phyloP scores from a whole-genome alignment of 805 yeast genomes.

The Priceomyces melissophilus region DNA sequence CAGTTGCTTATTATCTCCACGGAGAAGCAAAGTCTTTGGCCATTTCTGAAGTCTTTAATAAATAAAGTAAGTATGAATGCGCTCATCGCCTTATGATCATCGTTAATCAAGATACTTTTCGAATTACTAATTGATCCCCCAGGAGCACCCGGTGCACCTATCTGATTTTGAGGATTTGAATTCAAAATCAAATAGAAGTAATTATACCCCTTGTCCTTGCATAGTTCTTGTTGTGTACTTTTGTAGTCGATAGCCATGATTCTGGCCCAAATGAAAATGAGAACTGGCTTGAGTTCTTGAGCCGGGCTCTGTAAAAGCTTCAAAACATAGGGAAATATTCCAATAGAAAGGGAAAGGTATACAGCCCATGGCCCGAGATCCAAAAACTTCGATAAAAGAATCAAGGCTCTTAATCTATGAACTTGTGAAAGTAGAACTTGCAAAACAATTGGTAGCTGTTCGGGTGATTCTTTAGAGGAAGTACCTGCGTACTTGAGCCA shows the following conservation, averaged over 20 bases:
- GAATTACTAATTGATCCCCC: conserved; percentile 20
- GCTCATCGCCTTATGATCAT: conserved; percentile 93
- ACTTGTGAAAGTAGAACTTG: conserved; percentile 93
- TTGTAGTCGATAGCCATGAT: conserved; percentile 93
- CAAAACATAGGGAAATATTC: conserved; percentile 92
- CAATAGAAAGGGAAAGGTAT: conserved; percentile 84
- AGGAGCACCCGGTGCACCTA: conserved; percentile 30
- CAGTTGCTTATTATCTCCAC: conserved; percentile 69
- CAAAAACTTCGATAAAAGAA: conserved; percentile 75
- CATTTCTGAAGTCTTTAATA: conserved; percentile 73
- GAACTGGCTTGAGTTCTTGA: conserved; percentile 87
- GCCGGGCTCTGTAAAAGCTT: conserved; percentile 92
- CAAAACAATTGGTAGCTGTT: conserved; percentile 88
- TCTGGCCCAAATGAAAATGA: conserved; percentile 96
- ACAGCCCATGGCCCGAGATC: conserved; percentile 99
- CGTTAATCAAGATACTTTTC: conserved; percentile 45
- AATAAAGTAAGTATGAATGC: conserved; percentile 86
- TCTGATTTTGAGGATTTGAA: conserved; percentile 27
- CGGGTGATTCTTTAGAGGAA: conserved; percentile 82
- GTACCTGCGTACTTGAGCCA: conserved; percentile 90
- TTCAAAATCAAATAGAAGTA: conserved; percentile 81
- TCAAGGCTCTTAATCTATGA: conserved; percentile 85
- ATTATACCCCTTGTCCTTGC: conserved; percentile 86
- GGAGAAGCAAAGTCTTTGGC: conserved; percentile 76
- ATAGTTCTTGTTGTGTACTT: conserved; percentile 85